A percentile compares a stretch with the other conserved stretches of the same genome.
Conservation (phyloP, 192 early-diverging fungal genomes). For the Coemansia guatemalensis region DNA sequence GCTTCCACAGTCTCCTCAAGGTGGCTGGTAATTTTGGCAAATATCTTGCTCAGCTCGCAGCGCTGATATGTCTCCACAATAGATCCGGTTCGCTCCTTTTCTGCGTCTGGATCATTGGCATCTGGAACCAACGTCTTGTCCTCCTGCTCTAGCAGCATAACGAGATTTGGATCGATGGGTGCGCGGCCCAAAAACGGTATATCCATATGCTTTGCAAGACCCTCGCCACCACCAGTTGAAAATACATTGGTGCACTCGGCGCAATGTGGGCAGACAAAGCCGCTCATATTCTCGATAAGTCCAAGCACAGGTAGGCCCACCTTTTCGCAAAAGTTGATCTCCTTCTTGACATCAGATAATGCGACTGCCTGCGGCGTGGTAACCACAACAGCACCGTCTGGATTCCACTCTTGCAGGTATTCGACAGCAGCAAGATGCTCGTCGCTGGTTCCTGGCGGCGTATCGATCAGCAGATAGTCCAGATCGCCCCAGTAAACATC, state of each 20-base stretch:
- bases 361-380: slow-evolving; percentile 94
- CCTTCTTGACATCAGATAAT: slow-evolving; percentile 92
- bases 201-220: slow-evolving; percentile 81
- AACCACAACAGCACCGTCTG: slow-evolving; percentile 89
- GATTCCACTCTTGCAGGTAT: slow-evolving; percentile 78
- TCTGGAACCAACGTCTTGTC: slow-evolving; percentile 52
- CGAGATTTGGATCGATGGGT: slow-evolving; percentile 86
- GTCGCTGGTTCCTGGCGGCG: slow-evolving; percentile 97
- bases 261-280: slow-evolving; percentile 92
- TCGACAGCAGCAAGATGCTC: slow-evolving; percentile 94
- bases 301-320: slow-evolving; percentile 88
- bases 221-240: slow-evolving; percentile 90
- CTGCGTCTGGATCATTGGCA: slow-evolving; percentile 34
- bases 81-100: slow-evolving; percentile 25
- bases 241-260: slow-evolving; percentile 84
- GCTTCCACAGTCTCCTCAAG: slow-evolving; percentile 15
- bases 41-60: slow-evolving; percentile 49
- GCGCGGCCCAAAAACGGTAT: slow-evolving; percentile 88
- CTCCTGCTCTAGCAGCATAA: slow-evolving; percentile 61
- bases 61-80: slow-evolving; percentile 55
- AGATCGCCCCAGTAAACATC: slow-evolving; percentile 97
- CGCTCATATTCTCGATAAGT: slow-evolving; percentile 96
- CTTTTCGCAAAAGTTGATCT: slow-evolving; percentile 94
- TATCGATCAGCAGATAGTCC: slow-evolving; percentile 95
- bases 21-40: slow-evolving; percentile 23